Evolutionary conservation across 257 asterid species (phyloP).

Genomic region (Apocynum venetum): DNA sequence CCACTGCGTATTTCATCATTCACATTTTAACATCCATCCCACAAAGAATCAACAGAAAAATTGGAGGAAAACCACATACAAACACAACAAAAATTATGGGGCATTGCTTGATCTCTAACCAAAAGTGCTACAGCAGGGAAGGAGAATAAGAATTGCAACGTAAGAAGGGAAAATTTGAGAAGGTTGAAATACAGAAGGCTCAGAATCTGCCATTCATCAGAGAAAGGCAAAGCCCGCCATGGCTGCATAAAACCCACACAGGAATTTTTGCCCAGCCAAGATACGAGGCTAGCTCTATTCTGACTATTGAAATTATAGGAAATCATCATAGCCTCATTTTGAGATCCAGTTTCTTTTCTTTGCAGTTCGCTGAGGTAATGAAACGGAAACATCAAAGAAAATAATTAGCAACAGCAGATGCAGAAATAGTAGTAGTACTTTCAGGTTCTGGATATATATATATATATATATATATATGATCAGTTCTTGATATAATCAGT

Average conservation of each 20-base stretch:
- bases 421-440: neutral
- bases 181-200: neutral
- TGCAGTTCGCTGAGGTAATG: neutral
- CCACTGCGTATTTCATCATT: too few species aligned
- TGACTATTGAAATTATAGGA: neutral
- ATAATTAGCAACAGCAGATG: neutral
- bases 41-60: too few species aligned
- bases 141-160: too few species aligned
- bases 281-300: slow-evolving; percentile 2
- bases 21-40: too few species aligned
- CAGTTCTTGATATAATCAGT: too few species aligned
- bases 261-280: neutral
- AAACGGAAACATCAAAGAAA: neutral
- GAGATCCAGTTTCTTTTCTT: neutral
- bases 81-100: too few species aligned
- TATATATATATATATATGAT: too few species aligned
- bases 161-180: too few species aligned
- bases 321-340: slow-evolving; percentile 6
- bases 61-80: too few species aligned
- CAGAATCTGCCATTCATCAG: neutral
- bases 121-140: too few species aligned
- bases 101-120: too few species aligned
- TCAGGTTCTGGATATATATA: neutral
- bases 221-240: slow-evolving; percentile 10
- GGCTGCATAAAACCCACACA: neutral